Base-by-base conservation (phyloP, 2,329 filamentous ascomycete species). In the Hypoxylon sp. region DNA sequence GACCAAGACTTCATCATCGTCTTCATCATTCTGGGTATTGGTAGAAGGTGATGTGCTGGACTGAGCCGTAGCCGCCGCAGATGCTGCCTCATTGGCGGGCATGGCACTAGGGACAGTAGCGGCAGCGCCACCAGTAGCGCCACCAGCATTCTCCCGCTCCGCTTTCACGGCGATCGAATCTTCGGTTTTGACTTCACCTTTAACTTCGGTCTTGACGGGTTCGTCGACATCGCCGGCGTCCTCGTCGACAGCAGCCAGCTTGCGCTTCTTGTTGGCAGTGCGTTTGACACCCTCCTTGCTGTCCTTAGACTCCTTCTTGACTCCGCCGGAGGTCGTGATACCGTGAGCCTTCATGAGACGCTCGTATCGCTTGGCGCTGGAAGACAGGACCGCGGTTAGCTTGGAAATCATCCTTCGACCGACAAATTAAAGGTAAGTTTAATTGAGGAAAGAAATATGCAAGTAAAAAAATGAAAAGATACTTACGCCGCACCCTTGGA, bases 401-500 rank as follows among this genome's bases (percentile, higher is more conserved):
- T 17, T 19, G 21, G 21, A 19, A 6, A 56, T 62, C 1, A 25
- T 32, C 1, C 5, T 14, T 23, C 34, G 3, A 38, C 19, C 53
- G 50, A 25, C 43, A 21, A 30, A 43, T 56, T 52, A 55, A 3
- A 30, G 28, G 28, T 43, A 17, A 36, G 38, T 38, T 36, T 51
- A 7, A 11, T 17, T 1, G 7, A 36, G 63, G 36, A 21, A 63
- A 14, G n/a, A 5, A 52, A 17, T 14, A 23, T 6, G 30, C 3
- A 17, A 5, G 32, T 32, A 10, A 19, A 36, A 36, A 32, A 34
- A 34, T 4, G 49, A 1, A 21, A 23, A 11, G n/a, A 9, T 17
- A 86, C 90, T 84, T 85, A 93, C 91, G 90, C 90, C 21, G 91
- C 91, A 13, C 86, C 89, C 79, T 91, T 91, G 77, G 80, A 83